A percentile compares a stretch with the other conserved stretches of the same genome.
phyloP scores from a whole-genome alignment of 2,329 filamentous ascomycete species.

The Diaporthe citriasiana region DNA sequence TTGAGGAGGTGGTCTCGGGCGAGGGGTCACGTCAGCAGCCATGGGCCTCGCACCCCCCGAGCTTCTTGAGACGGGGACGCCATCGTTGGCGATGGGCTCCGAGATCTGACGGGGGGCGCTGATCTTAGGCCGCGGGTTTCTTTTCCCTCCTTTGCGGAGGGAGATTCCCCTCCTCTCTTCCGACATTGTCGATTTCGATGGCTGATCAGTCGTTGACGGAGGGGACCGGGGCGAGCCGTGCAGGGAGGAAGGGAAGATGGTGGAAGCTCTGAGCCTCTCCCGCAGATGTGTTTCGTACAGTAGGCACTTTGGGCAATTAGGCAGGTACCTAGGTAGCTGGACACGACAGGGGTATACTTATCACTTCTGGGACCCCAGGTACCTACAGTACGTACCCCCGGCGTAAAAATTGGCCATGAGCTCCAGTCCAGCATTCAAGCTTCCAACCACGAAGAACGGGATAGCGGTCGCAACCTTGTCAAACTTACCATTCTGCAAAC shows the following conservation, averaged over 20 bases:
- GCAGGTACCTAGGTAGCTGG: constrained; percentile 1
- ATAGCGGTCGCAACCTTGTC: constrained; percentile 14
- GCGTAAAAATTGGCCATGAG: constrained; percentile 34
- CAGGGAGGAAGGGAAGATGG: constrained; percentile 3
- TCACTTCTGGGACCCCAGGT: constrained; percentile 7
- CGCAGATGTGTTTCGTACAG: constrained; percentile 36
- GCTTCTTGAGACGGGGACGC: constrained; percentile 52
- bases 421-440: constrained; percentile 30
- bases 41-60: constrained; percentile 51
- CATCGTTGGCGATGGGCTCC: constrained; percentile 69
- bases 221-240: neutral
- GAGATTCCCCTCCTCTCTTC: constrained; percentile 53
- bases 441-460: constrained; percentile 25
- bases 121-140: constrained; percentile 72
- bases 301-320: constrained; percentile 18
- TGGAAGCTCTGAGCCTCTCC: constrained; percentile 8
- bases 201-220: neutral
- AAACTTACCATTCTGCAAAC: constrained; percentile 11
- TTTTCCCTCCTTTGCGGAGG: constrained; percentile 71
- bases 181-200: constrained; percentile 25
- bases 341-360: constrained; percentile 17
- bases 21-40: constrained; percentile 46
- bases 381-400: constrained; percentile 32
- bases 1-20: constrained; percentile 63
- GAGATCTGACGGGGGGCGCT: constrained; percentile 76